Evolutionary conservation across 73 alveolate species (phyloP), one percentile per base, ranked within the genome.

Genomic region (Stentor roeselii): DNA sequence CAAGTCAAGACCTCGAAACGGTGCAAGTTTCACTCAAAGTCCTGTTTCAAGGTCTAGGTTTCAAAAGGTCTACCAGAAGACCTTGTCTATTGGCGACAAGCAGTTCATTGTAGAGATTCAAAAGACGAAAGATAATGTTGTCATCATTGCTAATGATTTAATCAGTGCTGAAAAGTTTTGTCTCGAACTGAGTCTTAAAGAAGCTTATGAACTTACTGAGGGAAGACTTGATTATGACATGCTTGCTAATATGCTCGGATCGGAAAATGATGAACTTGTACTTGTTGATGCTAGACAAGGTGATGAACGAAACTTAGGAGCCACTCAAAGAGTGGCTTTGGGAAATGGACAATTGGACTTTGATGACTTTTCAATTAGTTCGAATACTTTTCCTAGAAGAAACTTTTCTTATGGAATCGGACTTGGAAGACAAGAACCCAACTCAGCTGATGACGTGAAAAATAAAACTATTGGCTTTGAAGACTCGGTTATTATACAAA

Each of bases 81-180:
- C 42, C 34, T 0, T 67, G 37, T 27, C 50, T 11, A 34, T 67
- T 67, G 42, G 80, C 34, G 80, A 32, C 11, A 67, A 67, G 37
- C 37, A 67, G 21, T 67, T 67, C 34, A 1, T 67, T 21, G 37
- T 67, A 14, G 80, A 67, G 34, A 67, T 67, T 15, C 37, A 67
- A 21, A 67, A 67, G 34, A 32, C 27, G 41, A n/a, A n/a, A 67
- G 37, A 67, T 15, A 21, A n/a, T 21, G 80, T 0, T 11, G n/a
- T 67, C 15, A 67, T 67, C 41, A 21, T 67, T 27, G 80, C 37
- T 0, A 27, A 27, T 67, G 80, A 67, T 2, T 27, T 32, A 21
- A n/a, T 27, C 21, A 67, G 41, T 32, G 42, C 80, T 67, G 80
- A 67, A 34, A 67, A 40, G 27, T 67, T 67, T 32, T 21, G 80